Evolutionary conservation across 371 early-diverging fungal genomes (phyloP), one percentile per base, ranked within the genome.

Genomic region (Mortierella sp.): DNA sequence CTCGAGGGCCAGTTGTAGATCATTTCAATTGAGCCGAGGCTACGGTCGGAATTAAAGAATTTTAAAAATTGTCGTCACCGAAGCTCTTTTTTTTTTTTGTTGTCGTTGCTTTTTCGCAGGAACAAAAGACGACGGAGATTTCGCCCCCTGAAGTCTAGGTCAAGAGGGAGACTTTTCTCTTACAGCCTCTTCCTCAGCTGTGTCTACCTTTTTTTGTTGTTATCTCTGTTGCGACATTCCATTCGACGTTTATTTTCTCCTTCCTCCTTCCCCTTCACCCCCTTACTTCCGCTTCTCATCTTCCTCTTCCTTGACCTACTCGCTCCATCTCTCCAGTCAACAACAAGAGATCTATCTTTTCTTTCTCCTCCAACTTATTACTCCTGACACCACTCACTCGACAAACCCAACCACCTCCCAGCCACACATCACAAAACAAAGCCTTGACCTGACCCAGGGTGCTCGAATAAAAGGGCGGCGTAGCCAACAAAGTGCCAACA

Each of bases 1-100:
- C 75, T 77, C 48, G 82, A 85, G 55, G 80, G 80, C n/a, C 32
- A 74, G 70, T 77, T 60, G 43, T 65, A 65, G 38, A 38, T 65
- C 8, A 24, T 24, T 54, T 24, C 24, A 18, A 24, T 54, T 54
- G 54, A 46, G 18, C 54, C 54, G 4, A 54, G 24, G 24, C 54
- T 54, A 18, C 16, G 18, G 18, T 51, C 48, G 48, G 48, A 48
- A 41, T 54, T 10, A 56, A n/a, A n/a, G 48, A 14, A 41, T 54
- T 10, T n/a, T 10, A 7, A n/a, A 56, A 56, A 56, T 56, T 27
- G 56, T 56, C 65, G 65, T 65, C 65, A 65, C 65, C 32, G 65
- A 51, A 18, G 51, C 18, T 21, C 2, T 56, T 63, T 63, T 63
- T 4, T 38, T 63, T 63, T 35, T 16, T 65, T 35, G 4, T 65